Percentiles rank a stretch among this genome's conserved stretches.
phyloP scores from a whole-genome alignment of 306 rosid species.

The Clitoria ternatea region DNA sequence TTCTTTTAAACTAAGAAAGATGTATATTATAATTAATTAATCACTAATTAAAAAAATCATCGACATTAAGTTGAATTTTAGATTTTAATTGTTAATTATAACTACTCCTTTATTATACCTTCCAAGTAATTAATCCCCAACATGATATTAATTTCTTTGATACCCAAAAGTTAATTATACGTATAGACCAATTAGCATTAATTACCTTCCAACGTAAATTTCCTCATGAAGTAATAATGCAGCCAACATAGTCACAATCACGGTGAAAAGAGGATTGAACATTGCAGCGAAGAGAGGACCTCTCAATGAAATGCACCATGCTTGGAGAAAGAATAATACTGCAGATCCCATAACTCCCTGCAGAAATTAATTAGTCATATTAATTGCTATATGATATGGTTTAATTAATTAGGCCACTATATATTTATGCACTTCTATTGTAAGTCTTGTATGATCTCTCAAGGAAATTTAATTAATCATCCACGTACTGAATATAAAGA shows the following conservation, averaged over 20 bases:
- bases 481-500: constrained; percentile 17
- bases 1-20: too few relatives aligned
- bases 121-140: too few relatives aligned
- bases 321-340: constrained; percentile 38
- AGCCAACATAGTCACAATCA: constrained; percentile 43
- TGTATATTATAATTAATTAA: too few relatives aligned
- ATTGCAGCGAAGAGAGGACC: constrained; percentile 49
- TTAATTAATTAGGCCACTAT: background rate
- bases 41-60: too few relatives aligned
- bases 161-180: too few relatives aligned
- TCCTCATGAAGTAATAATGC: constrained; percentile 46
- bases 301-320: constrained; percentile 46
- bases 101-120: too few relatives aligned
- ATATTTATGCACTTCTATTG: background rate
- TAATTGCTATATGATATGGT: background rate
- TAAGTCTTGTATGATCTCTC: background rate
- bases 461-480: background rate
- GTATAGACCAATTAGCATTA: background rate
- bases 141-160: too few relatives aligned
- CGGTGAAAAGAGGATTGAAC: constrained; percentile 46
- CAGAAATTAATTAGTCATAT: background rate
- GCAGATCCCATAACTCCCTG: constrained; percentile 57
- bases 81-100: too few relatives aligned
- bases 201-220: constrained; percentile 32
- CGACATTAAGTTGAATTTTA: too few relatives aligned